A percentile compares a stretch with the other conserved stretches of the same genome.
Conservation (phyloP, 495 filamentous ascomycete genomes). For the Pyronema domesticum region DNA sequence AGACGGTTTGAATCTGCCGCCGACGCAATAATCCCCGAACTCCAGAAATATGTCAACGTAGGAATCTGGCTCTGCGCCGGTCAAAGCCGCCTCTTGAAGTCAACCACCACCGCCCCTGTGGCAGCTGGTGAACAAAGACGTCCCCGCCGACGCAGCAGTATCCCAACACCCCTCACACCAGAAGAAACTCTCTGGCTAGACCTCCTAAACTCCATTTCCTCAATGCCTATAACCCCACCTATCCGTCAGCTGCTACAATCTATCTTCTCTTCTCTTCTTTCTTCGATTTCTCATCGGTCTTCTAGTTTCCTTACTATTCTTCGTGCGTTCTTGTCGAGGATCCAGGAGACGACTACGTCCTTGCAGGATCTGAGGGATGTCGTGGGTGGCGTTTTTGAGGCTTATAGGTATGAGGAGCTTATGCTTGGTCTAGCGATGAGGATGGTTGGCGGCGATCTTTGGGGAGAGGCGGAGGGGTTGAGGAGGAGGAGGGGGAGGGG, state of each 20-base stretch:
- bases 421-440: slow-evolving; percentile 69
- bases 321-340: slow-evolving; percentile 72
- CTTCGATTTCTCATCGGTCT: slow-evolving; percentile 37
- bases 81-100: slow-evolving; percentile 43
- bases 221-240: slow-evolving; percentile 42
- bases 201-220: slow-evolving; percentile 65
- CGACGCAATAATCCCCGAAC: slow-evolving; percentile 37
- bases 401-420: slow-evolving; percentile 83
- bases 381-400: slow-evolving; percentile 74
- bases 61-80: slow-evolving; percentile 92
- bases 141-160: not conserved
- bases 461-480: slow-evolving; percentile 62
- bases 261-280: slow-evolving; percentile 73
- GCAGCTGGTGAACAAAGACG: no score
- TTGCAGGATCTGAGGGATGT: slow-evolving; percentile 74
- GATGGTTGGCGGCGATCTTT: slow-evolving; percentile 77
- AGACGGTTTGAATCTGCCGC: no score
- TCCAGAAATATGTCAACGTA: slow-evolving; percentile 77
- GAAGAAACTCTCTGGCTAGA: slow-evolving; percentile 84
- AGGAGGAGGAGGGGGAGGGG: slow-evolving; percentile 62
- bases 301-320: slow-evolving; percentile 77
- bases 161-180: slow-evolving; percentile 36
- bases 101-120: slow-evolving; percentile 28
- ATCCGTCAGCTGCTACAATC: slow-evolving; percentile 70
- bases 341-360: slow-evolving; percentile 62